Conservation (phyloP, 2,329 filamentous ascomycete genomes). For the Trichoderma cornu-damae region DNA sequence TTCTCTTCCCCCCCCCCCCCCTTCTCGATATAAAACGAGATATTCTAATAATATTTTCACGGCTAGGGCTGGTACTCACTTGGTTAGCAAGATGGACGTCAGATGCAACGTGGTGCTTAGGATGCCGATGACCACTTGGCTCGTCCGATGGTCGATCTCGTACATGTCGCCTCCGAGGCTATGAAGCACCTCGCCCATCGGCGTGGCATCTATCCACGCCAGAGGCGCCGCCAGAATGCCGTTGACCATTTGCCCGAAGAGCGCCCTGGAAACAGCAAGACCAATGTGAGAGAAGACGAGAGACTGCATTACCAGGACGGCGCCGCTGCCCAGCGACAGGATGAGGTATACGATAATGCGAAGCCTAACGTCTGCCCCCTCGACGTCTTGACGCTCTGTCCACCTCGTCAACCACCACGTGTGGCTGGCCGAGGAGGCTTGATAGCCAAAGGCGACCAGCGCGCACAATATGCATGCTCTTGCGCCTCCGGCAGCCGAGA, state of each 20-base stretch:
- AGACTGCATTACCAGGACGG: not conserved
- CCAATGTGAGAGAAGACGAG: slow-evolving; percentile 1
- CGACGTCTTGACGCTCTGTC: not conserved
- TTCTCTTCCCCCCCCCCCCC: too few species aligned
- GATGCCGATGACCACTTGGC: not conserved
- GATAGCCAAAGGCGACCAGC: not conserved
- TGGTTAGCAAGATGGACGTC: not conserved
- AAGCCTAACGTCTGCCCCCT: not conserved
- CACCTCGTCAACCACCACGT: slow-evolving; percentile 18
- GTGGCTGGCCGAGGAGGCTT: not conserved
- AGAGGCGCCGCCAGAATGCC: slow-evolving; percentile 9
- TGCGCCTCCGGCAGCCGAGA: slow-evolving; percentile 12
- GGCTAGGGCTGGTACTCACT: not conserved
- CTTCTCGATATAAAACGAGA: too few species aligned
- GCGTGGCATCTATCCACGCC: slow-evolving; percentile 13
- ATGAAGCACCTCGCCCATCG: slow-evolving; percentile 11
- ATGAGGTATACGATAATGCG: slow-evolving; percentile 11
- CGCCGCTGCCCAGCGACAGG: not conserved
- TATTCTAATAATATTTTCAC: too few species aligned
- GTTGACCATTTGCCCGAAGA: slow-evolving; percentile 3
- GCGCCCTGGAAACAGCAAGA: slow-evolving; percentile 1
- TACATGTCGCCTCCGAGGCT: slow-evolving; percentile 13
- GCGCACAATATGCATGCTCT: not conserved
- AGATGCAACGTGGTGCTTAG: not conserved
- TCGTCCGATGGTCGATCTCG: slow-evolving; percentile 10